A percentile compares a stretch with the other conserved stretches of the same genome.
These are phyloP conservation scores for Talinum fruticosum DNA, from an alignment of 148 eudicot genomes.

Conservation along the genomic window DNA sequence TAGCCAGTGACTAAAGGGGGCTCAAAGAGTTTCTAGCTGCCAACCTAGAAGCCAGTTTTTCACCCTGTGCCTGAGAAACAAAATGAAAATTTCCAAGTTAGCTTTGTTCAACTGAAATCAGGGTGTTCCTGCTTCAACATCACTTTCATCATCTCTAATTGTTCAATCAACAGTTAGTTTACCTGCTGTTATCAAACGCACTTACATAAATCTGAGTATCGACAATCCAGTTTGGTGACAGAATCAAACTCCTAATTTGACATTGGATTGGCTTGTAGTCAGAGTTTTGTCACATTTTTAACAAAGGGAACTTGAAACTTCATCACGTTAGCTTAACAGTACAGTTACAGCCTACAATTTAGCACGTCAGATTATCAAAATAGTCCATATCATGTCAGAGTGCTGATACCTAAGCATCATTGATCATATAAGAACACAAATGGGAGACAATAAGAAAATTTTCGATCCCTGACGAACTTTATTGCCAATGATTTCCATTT, in stretches of 20 bases:
- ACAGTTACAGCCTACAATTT: background rate
- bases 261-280: too few relatives aligned
- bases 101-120: background rate
- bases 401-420: too few relatives aligned
- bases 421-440: background rate
- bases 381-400: constrained; percentile 1
- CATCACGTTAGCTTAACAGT: too few relatives aligned
- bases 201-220: background rate
- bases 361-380: background rate
- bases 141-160: background rate
- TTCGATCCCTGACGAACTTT: background rate
- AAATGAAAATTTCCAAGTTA: background rate
- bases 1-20: background rate
- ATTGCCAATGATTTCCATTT: background rate
- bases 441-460: too few relatives aligned
- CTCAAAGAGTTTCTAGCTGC: too few relatives aligned
- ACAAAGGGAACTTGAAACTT: too few relatives aligned
- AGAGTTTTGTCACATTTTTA: too few relatives aligned
- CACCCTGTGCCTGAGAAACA: too few relatives aligned
- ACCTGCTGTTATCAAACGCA: background rate
- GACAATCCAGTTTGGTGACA: background rate
- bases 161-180: background rate
- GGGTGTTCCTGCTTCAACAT: background rate
- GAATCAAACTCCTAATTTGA: background rate
- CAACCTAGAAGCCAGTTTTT: too few relatives aligned